Conservation (phyloP, 2,329 filamentous ascomycete species). For the Aquanectria penicillioides region DNA sequence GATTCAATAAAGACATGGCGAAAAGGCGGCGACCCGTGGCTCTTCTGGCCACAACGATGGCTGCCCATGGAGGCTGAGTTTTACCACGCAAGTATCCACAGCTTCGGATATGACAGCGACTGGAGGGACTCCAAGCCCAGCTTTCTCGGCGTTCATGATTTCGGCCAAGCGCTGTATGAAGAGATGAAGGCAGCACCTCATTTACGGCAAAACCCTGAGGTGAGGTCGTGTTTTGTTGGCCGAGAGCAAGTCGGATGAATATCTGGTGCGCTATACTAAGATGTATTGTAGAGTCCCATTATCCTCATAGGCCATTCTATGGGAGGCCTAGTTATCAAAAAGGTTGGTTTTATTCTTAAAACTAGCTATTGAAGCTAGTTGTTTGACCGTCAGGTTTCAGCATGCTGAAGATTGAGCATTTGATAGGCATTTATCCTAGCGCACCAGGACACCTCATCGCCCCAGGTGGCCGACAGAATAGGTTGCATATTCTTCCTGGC, state of each 20-base stretch:
- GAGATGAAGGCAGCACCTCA: constrained; percentile 39
- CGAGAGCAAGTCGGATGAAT: neutral
- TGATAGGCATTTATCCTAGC: neutral
- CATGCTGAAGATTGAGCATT: neutral
- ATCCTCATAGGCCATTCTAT: constrained; percentile 44
- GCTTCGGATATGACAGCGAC: constrained; percentile 46
- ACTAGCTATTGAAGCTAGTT: neutral
- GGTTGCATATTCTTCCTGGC: constrained; percentile 47
- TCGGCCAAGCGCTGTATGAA: constrained; percentile 42
- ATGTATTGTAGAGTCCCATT: constrained; percentile 22
- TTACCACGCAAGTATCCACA: constrained; percentile 40
- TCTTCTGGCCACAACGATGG: constrained; percentile 54
- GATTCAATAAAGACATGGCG: constrained; percentile 54
- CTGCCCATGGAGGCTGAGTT: constrained; percentile 47
- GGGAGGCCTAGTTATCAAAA: constrained; percentile 48
- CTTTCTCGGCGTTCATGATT: constrained; percentile 43
- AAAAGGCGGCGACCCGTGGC: constrained; percentile 39
- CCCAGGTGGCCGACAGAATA: constrained; percentile 24
- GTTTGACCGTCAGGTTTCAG: neutral
- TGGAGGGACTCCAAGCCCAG: constrained; percentile 32
- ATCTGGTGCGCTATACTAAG: neutral
- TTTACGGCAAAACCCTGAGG: neutral
- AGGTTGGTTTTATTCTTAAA: constrained; percentile 22
- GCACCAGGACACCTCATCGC: neutral
- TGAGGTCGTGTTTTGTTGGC: neutral